Conservation (phyloP, 305 asterid genomes). For the Vinca major region DNA sequence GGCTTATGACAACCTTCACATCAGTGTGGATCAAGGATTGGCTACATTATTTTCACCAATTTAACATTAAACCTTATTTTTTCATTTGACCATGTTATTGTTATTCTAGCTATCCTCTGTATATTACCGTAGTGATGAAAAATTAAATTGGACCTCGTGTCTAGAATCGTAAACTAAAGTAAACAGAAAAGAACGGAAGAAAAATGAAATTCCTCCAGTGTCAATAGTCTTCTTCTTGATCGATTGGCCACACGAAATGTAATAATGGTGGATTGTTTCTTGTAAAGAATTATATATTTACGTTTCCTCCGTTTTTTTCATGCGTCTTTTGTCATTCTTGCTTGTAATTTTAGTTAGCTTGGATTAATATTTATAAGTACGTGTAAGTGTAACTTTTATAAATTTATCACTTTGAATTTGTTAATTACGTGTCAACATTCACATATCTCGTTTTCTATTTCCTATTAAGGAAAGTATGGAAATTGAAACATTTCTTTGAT, state of each 20-base stretch:
- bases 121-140: neutral
- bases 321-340: neutral
- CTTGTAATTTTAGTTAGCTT: neutral
- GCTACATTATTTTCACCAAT: slow-evolving; percentile 75
- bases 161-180: too few relatives aligned
- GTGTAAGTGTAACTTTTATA: too few relatives aligned
- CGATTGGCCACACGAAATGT: too few relatives aligned
- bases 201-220: neutral
- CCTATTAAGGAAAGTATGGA: too few relatives aligned
- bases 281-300: too few relatives aligned
- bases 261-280: neutral
- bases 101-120: too few relatives aligned
- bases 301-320: too few relatives aligned
- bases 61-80: slow-evolving; percentile 17
- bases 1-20: slow-evolving; percentile 57
- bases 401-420: too few relatives aligned
- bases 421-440: too few relatives aligned
- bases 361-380: neutral
- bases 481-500: too few relatives aligned
- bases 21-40: slow-evolving; percentile 76
- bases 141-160: neutral
- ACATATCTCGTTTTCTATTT: too few relatives aligned
- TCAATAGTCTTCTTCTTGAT: neutral
- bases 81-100: neutral
- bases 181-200: too few relatives aligned